Conservation (phyloP, 176 grass and related monocot genomes). For the Oryza glumipatula region DNA sequence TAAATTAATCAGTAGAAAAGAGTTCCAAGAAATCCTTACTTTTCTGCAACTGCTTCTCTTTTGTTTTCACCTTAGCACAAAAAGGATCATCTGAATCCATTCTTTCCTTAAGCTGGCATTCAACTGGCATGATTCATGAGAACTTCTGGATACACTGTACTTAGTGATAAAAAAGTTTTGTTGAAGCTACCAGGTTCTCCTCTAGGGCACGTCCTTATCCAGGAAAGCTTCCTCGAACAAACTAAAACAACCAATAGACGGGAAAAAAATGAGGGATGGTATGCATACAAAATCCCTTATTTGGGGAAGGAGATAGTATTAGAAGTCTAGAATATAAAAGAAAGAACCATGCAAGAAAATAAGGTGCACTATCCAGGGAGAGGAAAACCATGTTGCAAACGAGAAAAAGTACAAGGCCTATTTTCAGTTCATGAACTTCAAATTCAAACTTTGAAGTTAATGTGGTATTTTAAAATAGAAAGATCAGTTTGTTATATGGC, state of each 20-base stretch:
- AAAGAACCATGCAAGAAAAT: not conserved
- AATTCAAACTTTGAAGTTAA: not conserved
- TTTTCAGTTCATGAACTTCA: not conserved
- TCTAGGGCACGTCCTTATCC: not conserved
- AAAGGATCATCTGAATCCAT: not conserved
- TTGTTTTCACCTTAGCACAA: not conserved
- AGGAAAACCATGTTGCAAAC: not conserved
- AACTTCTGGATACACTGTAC: not conserved
- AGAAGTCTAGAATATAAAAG: not conserved
- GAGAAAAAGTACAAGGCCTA: not conserved
- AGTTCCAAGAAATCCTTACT: not conserved
- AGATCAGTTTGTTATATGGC: not conserved
- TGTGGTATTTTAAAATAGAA: not conserved
- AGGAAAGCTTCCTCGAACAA: not conserved
- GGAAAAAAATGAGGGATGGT: not conserved
- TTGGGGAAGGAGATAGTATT: too few relatives aligned
- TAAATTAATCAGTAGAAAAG: not conserved
- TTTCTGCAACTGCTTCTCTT: not conserved
- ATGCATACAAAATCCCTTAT: not conserved
- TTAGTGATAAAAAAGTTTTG: not conserved
- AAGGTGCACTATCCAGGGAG: not conserved
- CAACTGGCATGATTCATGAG: not conserved
- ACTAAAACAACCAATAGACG: not conserved
- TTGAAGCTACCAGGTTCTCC: not conserved
- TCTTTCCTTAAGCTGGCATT: not conserved